phyloP scores from a whole-genome alignment of 495 filamentous ascomycete genomes.

The Aspergillus nidulans region DNA sequence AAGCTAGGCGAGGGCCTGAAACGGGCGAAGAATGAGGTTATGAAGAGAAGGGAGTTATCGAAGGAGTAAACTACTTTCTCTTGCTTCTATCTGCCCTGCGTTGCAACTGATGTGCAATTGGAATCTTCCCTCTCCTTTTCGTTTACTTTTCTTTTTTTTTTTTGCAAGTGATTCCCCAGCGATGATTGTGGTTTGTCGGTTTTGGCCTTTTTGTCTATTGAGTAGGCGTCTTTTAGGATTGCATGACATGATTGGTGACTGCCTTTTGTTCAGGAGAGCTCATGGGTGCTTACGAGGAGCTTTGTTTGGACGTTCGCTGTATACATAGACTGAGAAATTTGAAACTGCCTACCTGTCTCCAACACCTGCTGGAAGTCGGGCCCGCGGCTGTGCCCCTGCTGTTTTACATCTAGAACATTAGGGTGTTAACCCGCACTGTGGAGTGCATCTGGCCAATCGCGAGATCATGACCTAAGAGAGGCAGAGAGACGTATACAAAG shows the following conservation, averaged over 20 bases:
- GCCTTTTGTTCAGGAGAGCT: neutral
- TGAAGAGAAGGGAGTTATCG: slow-evolving; percentile 29
- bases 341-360: neutral
- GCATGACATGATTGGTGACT: neutral
- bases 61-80: neutral
- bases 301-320: slow-evolving; percentile 11
- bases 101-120: neutral
- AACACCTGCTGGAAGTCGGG: neutral
- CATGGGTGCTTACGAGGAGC: neutral
- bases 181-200: slow-evolving; percentile 6
- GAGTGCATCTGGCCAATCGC: too few species aligned
- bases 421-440: too few species aligned
- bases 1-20: slow-evolving; percentile 44
- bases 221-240: slow-evolving; percentile 2
- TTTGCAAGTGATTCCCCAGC: slow-evolving; percentile 7
- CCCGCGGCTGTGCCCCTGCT: too few species aligned
- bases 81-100: neutral
- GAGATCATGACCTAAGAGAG: neutral
- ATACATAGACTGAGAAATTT: slow-evolving; percentile 16
- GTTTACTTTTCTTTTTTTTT: slow-evolving; percentile 1
- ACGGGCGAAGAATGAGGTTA: slow-evolving; percentile 42
- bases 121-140: slow-evolving; percentile 6
- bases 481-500: neutral
- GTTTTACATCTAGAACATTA: too few species aligned
- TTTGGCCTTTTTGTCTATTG: slow-evolving; percentile 3